Evolutionary conservation across 1,139 yeast genomes (phyloP).

Genomic region (Saccharomyces uvarum): DNA sequence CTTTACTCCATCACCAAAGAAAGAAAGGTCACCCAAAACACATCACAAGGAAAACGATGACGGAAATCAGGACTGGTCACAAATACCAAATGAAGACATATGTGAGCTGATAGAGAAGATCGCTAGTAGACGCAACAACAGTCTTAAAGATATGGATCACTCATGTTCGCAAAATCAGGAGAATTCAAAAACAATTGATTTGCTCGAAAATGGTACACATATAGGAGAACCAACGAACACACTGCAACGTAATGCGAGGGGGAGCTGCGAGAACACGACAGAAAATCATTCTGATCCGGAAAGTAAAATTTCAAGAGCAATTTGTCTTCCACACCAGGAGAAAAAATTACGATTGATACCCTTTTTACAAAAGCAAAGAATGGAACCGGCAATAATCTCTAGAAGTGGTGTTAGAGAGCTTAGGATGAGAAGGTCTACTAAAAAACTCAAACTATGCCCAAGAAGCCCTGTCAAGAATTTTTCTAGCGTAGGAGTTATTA

Average conservation of each 20-base stretch:
- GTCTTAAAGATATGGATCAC: background rate
- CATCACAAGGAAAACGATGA: background rate
- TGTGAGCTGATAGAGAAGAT: background rate
- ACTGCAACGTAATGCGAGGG: too few relatives aligned
- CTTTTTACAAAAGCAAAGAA: background rate
- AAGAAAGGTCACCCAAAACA: background rate
- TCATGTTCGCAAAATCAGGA: background rate
- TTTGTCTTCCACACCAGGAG: background rate
- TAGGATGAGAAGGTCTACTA: background rate
- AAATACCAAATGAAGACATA: background rate
- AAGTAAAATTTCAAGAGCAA: background rate
- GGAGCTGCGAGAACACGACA: background rate
- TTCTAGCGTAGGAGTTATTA: background rate
- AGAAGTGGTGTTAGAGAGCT: background rate
- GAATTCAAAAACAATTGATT: background rate
- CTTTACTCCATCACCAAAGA: background rate
- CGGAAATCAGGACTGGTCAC: background rate
- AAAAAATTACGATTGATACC: background rate
- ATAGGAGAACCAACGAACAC: background rate
- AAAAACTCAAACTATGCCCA: background rate
- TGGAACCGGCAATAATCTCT: background rate
- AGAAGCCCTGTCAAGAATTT: background rate
- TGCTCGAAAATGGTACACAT: background rate
- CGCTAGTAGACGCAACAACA: background rate
- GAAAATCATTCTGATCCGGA: background rate